Conservation (phyloP, 2,329 filamentous ascomycete genomes). For the Fusarium sp. region DNA sequence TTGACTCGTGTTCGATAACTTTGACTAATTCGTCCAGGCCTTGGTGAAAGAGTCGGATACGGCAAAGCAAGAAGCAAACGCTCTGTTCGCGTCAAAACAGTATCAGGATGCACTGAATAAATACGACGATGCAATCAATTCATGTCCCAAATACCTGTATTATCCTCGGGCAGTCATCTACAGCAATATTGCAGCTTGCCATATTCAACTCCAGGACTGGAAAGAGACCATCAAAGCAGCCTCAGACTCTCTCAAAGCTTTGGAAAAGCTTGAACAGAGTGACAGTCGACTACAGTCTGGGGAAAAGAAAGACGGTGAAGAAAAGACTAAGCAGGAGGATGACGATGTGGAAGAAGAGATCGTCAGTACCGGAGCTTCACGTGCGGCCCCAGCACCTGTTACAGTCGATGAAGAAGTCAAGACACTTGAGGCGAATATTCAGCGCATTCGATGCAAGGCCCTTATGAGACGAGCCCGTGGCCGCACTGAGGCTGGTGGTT, state of each 20-base stretch:
- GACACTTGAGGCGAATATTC: slow-evolving; percentile 67
- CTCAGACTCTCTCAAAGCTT: slow-evolving; percentile 75
- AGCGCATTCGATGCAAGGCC: slow-evolving; percentile 83
- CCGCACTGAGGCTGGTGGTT: slow-evolving; percentile 76
- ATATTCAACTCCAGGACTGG: slow-evolving; percentile 87
- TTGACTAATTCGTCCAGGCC: slow-evolving; percentile 56
- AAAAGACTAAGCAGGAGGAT: slow-evolving; percentile 53
- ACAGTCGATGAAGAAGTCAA: slow-evolving; percentile 33
- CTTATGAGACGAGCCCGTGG: slow-evolving; percentile 83
- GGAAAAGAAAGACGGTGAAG: slow-evolving; percentile 57
- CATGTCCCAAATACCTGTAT: slow-evolving; percentile 85
- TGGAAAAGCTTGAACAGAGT: slow-evolving; percentile 70
- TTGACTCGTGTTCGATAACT: background rate
- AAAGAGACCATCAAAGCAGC: slow-evolving; percentile 82
- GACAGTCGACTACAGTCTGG: slow-evolving; percentile 49
- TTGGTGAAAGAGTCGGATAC: slow-evolving; percentile 78
- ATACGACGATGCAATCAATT: slow-evolving; percentile 83
- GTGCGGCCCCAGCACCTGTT: slow-evolving; percentile 56
- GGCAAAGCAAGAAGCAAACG: slow-evolving; percentile 81
- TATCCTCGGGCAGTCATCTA: slow-evolving; percentile 89
- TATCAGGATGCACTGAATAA: slow-evolving; percentile 83
- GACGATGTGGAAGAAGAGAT: slow-evolving; percentile 67
- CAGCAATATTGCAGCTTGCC: slow-evolving; percentile 90
- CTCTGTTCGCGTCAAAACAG: slow-evolving; percentile 77
- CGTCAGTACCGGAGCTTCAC: slow-evolving; percentile 67